A percentile compares a stretch with the other conserved stretches of the same genome.
These are phyloP conservation scores for Calocybe gangraenosa DNA, from an alignment of 768 basidiomycete species.

Conservation along the genomic window DNA sequence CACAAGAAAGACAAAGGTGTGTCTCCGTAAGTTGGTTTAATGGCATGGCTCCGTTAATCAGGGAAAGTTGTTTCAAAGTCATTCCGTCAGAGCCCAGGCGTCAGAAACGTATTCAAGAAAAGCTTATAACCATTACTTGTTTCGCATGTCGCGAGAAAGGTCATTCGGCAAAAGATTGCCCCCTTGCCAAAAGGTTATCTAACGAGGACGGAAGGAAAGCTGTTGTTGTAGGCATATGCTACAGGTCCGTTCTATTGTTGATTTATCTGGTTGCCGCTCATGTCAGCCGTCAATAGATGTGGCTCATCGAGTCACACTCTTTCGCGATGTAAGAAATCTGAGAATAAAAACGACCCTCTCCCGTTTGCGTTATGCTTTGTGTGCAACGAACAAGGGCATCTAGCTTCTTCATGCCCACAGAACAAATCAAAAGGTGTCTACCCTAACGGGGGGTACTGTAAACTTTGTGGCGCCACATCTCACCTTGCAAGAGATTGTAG, in stretches of 20 bases:
- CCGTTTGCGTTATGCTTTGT: conserved; percentile 94
- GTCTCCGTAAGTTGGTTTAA: conserved; percentile 15
- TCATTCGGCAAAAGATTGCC: conserved; percentile 82
- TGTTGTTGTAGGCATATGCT: conserved; percentile 54
- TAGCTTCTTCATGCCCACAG: conserved; percentile 78
- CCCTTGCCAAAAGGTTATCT: conserved; percentile 31
- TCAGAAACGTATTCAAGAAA: conserved; percentile 56
- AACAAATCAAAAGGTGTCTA: conserved; percentile 83
- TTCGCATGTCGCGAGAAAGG: conserved; percentile 85
- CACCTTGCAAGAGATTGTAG: conserved; percentile 86
- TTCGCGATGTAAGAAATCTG: conserved; percentile 67
- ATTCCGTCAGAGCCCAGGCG: conserved; percentile 55
- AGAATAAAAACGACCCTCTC: conserved; percentile 59
- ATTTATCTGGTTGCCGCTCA: neutral
- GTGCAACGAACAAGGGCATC: conserved; percentile 78
- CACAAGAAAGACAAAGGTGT: conserved; percentile 26
- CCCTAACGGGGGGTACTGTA: conserved; percentile 88
- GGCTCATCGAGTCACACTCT: conserved; percentile 77
- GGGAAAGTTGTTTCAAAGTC: conserved; percentile 8
- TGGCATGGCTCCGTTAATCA: neutral
- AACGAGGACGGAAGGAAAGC: conserved; percentile 12
- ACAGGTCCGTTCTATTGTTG: conserved; percentile 46
- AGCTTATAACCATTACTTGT: conserved; percentile 60
- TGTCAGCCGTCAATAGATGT: conserved; percentile 41
- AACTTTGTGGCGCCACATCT: conserved; percentile 78